Evolutionary conservation across 176 grass and related monocot species (phyloP), one percentile per base, ranked within the genome.

Genomic region (Musa itinerans): DNA sequence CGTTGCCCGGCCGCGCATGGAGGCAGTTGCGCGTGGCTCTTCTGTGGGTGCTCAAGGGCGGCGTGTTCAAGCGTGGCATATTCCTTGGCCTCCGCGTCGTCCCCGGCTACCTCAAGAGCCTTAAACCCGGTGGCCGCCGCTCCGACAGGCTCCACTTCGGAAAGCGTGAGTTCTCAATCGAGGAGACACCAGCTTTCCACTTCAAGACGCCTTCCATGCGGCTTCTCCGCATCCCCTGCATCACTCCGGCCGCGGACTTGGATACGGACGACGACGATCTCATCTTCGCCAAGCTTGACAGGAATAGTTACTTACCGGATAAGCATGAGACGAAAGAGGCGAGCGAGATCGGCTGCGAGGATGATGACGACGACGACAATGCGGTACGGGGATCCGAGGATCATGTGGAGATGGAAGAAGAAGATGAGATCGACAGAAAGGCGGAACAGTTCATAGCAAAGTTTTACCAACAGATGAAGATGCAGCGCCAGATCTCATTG

Each of bases 111-210:
- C 82, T 74, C 77, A 87, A 84, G 34, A 83, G 79, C 63, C 85
- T 96, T 63, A 10, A 2, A 25, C 0, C 20, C 2, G 20, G 66
- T 23, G 51, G 72, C 1, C 51, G 68, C 0, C 75, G 76, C 56
- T 9, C n/a, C 20, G 69, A 83, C 55, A 67, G 78, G 8, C 83
- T 89, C 70, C 78, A 65, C 19, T 26, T 43, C 68, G 92, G 87
- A 52, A 83, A 94, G 71, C 83, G 87, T n/a, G 85, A 96, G 81
- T 92, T 79, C 83, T 96, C 92, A 57, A 88, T 96, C 76, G 83
- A 96, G 12, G 92, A 96, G 67, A 96, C 89, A 15, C 92, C 89
- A 1, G 72, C 53, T 21, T 96, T 96, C 86, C 85, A 81, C 34
- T 86, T 96, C 83, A 88, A 90, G 10, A 80, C 83, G 0, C 84